Evolutionary conservation across 1,139 yeast species (phyloP).

Genomic region (Schwanniomyces etchellsii): DNA sequence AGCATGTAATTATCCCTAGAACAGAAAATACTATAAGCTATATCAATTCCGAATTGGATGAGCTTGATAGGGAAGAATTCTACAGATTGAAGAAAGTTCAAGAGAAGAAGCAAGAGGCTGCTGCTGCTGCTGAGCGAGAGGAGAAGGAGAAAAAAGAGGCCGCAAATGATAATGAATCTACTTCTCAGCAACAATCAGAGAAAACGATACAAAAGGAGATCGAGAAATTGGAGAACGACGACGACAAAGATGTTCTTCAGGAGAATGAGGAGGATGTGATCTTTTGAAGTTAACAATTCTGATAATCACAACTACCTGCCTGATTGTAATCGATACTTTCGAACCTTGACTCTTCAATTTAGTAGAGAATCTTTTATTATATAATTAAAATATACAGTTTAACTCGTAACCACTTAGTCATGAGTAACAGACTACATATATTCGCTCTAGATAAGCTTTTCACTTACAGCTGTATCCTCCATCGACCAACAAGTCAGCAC

Average conservation of each 20-base stretch:
- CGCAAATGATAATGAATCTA: slow-evolving; percentile 3
- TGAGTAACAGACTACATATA: no score
- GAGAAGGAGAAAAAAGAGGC: slow-evolving; percentile 18
- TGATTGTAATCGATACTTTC: no score
- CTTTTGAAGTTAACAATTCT: slow-evolving; percentile 25
- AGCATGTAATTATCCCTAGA: slow-evolving; percentile 95
- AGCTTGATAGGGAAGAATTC: slow-evolving; percentile 96
- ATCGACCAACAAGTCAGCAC: slow-evolving; percentile 76
- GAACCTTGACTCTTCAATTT: no score
- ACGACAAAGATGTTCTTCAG: slow-evolving; percentile 25
- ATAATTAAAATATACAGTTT: no score
- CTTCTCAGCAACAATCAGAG: background rate
- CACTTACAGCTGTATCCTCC: slow-evolving; percentile 62
- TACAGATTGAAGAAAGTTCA: slow-evolving; percentile 95
- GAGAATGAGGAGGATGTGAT: slow-evolving; percentile 42
- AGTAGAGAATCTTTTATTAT: no score
- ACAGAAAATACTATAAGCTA: slow-evolving; percentile 92
- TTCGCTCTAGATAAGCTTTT: no score
- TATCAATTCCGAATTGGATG: slow-evolving; percentile 94
- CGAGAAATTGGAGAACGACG: slow-evolving; percentile 5
- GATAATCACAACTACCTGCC: no score
- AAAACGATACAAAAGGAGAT: slow-evolving; percentile 5
- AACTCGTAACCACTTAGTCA: no score
- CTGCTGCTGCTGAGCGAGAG: slow-evolving; percentile 59
- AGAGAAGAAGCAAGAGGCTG: slow-evolving; percentile 85